Base-by-base conservation (phyloP, 163 green algal genomes). In the Coccomyxa subellipsoidea region DNA sequence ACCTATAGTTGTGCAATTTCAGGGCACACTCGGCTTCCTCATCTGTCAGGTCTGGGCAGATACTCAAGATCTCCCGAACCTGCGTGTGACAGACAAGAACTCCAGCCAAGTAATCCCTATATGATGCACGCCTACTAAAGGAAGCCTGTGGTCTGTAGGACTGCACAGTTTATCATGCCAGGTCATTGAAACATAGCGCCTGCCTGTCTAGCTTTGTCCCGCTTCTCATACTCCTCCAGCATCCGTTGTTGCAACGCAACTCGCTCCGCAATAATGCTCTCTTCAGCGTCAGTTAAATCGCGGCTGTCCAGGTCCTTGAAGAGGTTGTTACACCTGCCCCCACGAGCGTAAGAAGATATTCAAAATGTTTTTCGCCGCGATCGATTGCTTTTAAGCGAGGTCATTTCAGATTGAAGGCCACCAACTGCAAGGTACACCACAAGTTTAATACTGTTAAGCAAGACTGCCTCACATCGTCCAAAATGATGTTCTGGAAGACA, bases 241-340 rank as follows among this genome's bases (percentile, higher is more conserved):
- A 97, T 91, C 38, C 87, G 88, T 27, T 90, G 88, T 80, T 97
- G 93, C 31, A 81, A 47, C 1, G 77, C 40, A 32, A 81, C 77
- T 4, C 77, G 40, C 54, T 73, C n/a, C 15, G 40, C 70, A 47
- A 97, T 97, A 83, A 97, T 96, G 21, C 80, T 31, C 39, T 95
- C 79, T 83, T 97, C 93, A 53, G 93, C 87, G 3, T 90, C 85
- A 0, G 91, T 96, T 7, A 97, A 86, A 23, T 79, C 81, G 4
- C 93, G 85, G 76, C 92, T 85, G 69, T 96, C 93, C 31, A 97
- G 83, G 34, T 92, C 84, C 82, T 94, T 91, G 70, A 96, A 97
- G 7, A 96, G 80, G 86, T 96, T 93, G 27, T 93, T 88, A 4
- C 47, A 59, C 23, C 47, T 59, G 47, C 47, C 21, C 21, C 47